Conservation (phyloP, 805 yeast species). For the Nakazawaea ambrosiae region DNA sequence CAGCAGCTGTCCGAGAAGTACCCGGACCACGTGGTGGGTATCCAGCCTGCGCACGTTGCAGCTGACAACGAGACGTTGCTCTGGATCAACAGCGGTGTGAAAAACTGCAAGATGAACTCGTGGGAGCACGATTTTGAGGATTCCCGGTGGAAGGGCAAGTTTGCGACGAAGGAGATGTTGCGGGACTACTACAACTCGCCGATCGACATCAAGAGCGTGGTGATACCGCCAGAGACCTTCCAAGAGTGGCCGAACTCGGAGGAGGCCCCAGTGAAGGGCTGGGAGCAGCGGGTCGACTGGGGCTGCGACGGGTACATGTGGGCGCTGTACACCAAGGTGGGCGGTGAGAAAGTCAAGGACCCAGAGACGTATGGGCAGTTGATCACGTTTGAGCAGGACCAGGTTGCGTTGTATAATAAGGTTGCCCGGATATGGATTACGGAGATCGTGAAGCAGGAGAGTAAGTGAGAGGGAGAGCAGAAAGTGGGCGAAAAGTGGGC, state of each 20-base stretch:
- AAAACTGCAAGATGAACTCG: constrained; percentile 44
- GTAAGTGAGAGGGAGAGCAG: no score
- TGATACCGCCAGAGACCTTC: constrained; percentile 50
- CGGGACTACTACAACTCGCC: constrained; percentile 31
- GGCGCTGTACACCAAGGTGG: constrained; percentile 55
- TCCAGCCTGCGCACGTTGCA: constrained; percentile 53
- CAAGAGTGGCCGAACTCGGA: constrained; percentile 27
- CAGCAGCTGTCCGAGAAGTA: constrained; percentile 19
- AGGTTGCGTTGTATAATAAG: constrained; percentile 7
- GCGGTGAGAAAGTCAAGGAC: constrained; percentile 30
- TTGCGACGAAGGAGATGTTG: constrained; percentile 18
- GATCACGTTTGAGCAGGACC: constrained; percentile 6
- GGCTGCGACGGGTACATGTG: constrained; percentile 52
- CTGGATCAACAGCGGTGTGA: constrained; percentile 73
- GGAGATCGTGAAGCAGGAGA: constrained; percentile 3
- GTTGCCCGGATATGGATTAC: constrained; percentile 8
- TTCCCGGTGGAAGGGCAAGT: constrained; percentile 19
- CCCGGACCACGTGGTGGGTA: constrained; percentile 7
- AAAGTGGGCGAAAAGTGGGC: no score
- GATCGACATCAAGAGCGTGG: constrained; percentile 24
- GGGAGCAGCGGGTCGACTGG: constrained; percentile 38
- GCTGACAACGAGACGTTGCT: constrained; percentile 44
- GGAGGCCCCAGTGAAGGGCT: constrained; percentile 40
- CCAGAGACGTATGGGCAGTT: constrained; percentile 8
- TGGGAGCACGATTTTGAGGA: constrained; percentile 30